These are phyloP conservation scores for Seiridium cupressi DNA, from an alignment of 2,329 filamentous ascomycete species.

Conservation along the genomic window DNA sequence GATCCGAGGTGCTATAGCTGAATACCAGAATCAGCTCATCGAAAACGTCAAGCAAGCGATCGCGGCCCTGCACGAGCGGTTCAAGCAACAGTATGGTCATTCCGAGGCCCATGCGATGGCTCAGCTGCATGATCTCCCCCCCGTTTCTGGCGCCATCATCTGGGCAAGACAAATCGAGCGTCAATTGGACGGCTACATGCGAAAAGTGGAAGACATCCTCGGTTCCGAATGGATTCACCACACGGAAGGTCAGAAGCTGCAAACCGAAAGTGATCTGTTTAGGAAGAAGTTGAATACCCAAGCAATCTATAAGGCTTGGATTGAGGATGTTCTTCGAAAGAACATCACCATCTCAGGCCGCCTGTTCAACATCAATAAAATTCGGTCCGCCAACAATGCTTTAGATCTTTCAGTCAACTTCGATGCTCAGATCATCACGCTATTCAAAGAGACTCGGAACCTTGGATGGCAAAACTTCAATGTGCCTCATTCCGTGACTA, in stretches of 20 bases:
- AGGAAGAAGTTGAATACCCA: conserved; percentile 93
- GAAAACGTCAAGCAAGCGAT: conserved; percentile 98
- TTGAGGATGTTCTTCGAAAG: conserved; percentile 82
- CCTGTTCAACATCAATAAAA: conserved; percentile 84
- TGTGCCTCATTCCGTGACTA: conserved; percentile 91
- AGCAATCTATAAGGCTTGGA: conserved; percentile 93
- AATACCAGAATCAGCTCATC: conserved; percentile 97
- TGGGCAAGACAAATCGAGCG: conserved; percentile 97
- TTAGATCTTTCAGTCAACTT: conserved; percentile 94
- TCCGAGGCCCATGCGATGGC: conserved; percentile 98
- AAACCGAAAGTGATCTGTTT: conserved; percentile 89
- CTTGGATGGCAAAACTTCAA: conserved; percentile 92
- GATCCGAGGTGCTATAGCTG: conserved; percentile 94
- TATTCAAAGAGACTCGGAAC: conserved; percentile 98
- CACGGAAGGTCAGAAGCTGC: conserved; percentile 89
- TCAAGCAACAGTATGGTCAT: conserved; percentile 98
- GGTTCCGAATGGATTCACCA: conserved; percentile 94
- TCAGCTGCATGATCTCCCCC: conserved; percentile 90
- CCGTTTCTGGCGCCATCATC: conserved; percentile 94
- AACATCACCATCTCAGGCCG: conserved; percentile 90
- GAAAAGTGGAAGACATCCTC: conserved; percentile 97
- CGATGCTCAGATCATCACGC: conserved; percentile 90
- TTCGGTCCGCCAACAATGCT: conserved; percentile 85
- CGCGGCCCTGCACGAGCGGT: conserved; percentile 86
- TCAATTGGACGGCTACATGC: conserved; percentile 95